Conservation (phyloP, 768 basidiomycete genomes). For the Lentinula lateritia region DNA sequence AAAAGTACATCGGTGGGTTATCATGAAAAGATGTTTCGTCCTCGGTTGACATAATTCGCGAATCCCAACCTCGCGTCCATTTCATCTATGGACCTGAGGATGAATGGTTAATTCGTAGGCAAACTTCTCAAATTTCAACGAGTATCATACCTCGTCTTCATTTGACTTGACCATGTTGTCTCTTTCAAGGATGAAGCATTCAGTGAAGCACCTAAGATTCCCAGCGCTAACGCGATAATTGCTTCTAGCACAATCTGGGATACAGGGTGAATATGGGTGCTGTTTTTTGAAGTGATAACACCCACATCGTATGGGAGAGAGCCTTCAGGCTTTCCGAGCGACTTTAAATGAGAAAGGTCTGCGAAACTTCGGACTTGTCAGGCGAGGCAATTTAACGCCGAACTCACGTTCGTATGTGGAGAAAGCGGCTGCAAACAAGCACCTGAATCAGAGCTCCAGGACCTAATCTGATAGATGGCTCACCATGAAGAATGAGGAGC, state of each 20-base stretch:
- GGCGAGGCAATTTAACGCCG: neutral
- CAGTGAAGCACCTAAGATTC: conserved; percentile 68
- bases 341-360: conserved; percentile 78
- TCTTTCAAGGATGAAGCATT: conserved; percentile 67
- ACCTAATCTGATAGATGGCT: conserved; percentile 7
- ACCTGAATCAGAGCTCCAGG: neutral
- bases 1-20: too few relatives aligned
- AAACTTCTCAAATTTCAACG: conserved; percentile 2
- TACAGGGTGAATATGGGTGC: neutral
- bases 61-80: conserved; percentile 68
- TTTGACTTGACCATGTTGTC: conserved; percentile 87
- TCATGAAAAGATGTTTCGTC: conserved; percentile 32
- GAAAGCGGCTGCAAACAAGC: conserved; percentile 52
- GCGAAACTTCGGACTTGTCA: neutral
- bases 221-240: conserved; percentile 55
- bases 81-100: conserved; percentile 61
- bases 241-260: conserved; percentile 65
- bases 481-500: conserved; percentile 52
- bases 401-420: conserved; percentile 75
- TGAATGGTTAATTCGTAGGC: neutral
- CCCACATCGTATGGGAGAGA: conserved; percentile 58
- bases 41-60: conserved; percentile 58
- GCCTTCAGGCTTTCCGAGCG: conserved; percentile 65
- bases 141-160: conserved; percentile 59
- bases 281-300: neutral